Evolutionary conservation across 257 asterid genomes (phyloP), one percentile per base, ranked within the genome.

Genomic region (Scutellaria galericulata): DNA sequence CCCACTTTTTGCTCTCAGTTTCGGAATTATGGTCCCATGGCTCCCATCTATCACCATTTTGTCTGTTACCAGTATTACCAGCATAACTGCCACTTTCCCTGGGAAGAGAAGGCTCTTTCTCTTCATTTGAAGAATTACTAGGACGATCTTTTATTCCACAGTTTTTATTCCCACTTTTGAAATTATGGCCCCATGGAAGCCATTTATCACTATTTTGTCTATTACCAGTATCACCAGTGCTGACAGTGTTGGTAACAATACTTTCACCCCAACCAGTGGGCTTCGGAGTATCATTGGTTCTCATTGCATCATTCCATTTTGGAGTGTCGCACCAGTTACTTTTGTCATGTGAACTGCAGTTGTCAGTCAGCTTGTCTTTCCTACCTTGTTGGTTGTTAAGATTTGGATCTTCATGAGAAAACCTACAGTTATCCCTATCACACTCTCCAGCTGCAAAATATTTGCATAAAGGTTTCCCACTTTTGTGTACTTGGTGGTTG

Each of bases 401-500:
- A 31, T 78, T 73, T 47, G 82, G 73, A 72, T 80, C 87, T 62
- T 86, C 93, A 62, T 92, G 98, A 84, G 95, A 84, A 78, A 88
- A 92, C 80, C 82, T 80, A 82, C 97, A 92, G 75, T 86, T 81
- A 59, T 75, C 86, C 62, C 90, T 78, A 20, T 82, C 85, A 73
- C 98, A 92, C 63, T 81, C 87, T 24, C 97, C 98, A 3, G 88
- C 95, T 7, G 85, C 87, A 75, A 90, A 92, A 78, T 72, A 92
- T 82, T 85, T 90, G 89, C 98, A 92, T 18, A 81, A n/a, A 3
- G 82, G 73, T 74, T 68, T 88, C 77, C 82, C 84, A 13, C 71
- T 62, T 79, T 72, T 83, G 68, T 53, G 67, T 10, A 78, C 56
- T 20, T 69, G 83, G 31, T 70, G 81, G 73, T 80, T 83, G 64